A percentile compares a stretch with the other conserved stretches of the same genome.
Evolutionary conservation across 306 rosid species (phyloP).

Genomic region (Dryas drummondii): DNA sequence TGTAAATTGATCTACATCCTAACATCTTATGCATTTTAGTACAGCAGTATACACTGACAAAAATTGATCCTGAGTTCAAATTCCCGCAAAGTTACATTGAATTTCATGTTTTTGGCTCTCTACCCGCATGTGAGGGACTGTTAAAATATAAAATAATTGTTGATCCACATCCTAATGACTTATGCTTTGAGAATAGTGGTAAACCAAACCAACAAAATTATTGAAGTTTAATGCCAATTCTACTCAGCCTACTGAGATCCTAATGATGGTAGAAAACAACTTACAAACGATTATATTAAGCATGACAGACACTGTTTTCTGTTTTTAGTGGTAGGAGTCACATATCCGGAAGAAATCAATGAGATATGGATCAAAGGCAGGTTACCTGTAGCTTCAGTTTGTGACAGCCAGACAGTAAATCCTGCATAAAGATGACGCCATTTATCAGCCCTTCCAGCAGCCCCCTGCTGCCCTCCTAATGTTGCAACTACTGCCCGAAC

Average conservation of each 20-base stretch:
- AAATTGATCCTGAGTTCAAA: neutral
- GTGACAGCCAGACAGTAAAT: slow-evolving; percentile 85
- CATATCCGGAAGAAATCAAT: slow-evolving; percentile 11
- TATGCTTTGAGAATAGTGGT: neutral
- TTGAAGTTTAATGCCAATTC: neutral
- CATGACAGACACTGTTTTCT: neutral
- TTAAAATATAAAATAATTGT: neutral
- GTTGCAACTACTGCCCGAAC: slow-evolving; percentile 76
- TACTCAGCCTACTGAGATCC: neutral
- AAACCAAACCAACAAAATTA: neutral
- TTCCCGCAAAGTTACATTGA: neutral
- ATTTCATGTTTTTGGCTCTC: neutral
- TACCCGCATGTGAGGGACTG: neutral
- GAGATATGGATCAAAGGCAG: slow-evolving; percentile 19
- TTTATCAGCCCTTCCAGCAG: slow-evolving; percentile 56
- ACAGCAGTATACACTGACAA: too few species aligned
- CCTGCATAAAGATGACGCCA: slow-evolving; percentile 91
- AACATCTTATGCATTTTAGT: too few species aligned
- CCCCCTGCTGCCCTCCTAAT: slow-evolving; percentile 73
- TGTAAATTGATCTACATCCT: neutral
- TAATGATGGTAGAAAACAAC: neutral
- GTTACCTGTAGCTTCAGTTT: slow-evolving; percentile 72
- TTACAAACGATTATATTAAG: neutral
- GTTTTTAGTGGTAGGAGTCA: neutral
- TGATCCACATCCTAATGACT: neutral